Percentiles rank a stretch among this genome's conserved stretches.
Conservation (phyloP, 2,329 filamentous ascomycete genomes). For the Blastomyces silverae region DNA sequence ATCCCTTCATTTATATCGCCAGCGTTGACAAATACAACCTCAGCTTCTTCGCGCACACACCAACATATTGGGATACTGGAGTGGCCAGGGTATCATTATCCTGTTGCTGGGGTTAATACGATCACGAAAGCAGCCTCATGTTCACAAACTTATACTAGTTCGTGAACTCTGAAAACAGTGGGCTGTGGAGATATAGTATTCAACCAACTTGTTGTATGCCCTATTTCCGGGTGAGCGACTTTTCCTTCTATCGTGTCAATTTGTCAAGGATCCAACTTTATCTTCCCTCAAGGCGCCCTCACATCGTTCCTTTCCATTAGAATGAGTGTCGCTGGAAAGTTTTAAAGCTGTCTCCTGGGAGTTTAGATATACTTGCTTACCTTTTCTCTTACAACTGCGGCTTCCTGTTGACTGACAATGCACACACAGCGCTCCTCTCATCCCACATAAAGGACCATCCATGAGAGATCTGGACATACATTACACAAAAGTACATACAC, state of each 20-base stretch:
- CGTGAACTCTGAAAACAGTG: not conserved
- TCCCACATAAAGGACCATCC: not conserved
- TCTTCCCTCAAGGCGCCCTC: not conserved
- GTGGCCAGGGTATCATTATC: not conserved
- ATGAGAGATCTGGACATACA: not conserved
- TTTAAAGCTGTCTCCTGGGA: not conserved
- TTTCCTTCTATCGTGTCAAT: not conserved
- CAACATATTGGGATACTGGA: not conserved
- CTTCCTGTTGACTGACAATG: not conserved
- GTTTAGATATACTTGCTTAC: not conserved
- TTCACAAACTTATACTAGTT: not conserved
- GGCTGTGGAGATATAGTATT: constrained; percentile 4
- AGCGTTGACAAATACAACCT: not conserved
- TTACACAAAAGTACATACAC: not conserved
- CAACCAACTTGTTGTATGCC: not conserved
- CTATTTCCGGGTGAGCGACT: not conserved
- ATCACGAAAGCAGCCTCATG: not conserved
- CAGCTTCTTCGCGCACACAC: not conserved
- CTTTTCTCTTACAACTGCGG: not conserved
- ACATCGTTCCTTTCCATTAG: not conserved
- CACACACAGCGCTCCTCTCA: constrained; percentile 12
- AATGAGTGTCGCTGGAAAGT: not conserved
- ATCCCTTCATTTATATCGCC: not conserved
- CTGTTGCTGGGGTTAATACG: not conserved
- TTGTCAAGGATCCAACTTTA: not conserved